phyloP scores from a whole-genome alignment of 169 alveolate species.

The Sarcocystis neurona region DNA sequence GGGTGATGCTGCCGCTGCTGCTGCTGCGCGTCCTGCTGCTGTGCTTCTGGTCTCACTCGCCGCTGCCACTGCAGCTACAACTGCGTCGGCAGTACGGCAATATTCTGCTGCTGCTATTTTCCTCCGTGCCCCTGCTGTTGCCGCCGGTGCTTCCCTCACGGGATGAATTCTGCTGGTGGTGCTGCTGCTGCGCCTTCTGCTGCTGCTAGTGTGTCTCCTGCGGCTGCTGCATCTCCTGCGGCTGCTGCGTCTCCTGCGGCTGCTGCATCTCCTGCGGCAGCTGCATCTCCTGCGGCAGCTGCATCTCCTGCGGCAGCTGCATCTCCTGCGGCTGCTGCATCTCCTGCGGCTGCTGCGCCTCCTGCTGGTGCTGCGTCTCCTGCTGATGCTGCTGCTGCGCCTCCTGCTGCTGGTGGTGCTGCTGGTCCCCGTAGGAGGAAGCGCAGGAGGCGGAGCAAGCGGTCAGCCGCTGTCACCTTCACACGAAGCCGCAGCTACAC shows the following conservation, averaged over 20 bases:
- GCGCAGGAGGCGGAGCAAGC: constrained; percentile 38
- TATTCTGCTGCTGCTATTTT: no score
- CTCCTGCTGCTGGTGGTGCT: neutral
- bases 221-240: constrained; percentile 2
- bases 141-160: neutral
- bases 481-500: constrained; percentile 63
- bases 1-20: constrained; percentile 18
- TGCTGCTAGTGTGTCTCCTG: neutral
- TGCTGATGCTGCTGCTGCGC: neutral
- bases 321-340: neutral
- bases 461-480: constrained; percentile 60
- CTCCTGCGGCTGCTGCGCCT: neutral
- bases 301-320: neutral
- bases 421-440: neutral
- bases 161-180: neutral
- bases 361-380: neutral
- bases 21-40: constrained; percentile 14
- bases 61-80: neutral
- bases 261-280: neutral
- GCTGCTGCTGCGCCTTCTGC: neutral
- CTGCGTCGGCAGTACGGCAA: no score
- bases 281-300: neutral
- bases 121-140: neutral
- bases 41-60: neutral
- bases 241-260: neutral